Conservation (phyloP, 768 basidiomycete species). For the Hygrocybe coccinea region DNA sequence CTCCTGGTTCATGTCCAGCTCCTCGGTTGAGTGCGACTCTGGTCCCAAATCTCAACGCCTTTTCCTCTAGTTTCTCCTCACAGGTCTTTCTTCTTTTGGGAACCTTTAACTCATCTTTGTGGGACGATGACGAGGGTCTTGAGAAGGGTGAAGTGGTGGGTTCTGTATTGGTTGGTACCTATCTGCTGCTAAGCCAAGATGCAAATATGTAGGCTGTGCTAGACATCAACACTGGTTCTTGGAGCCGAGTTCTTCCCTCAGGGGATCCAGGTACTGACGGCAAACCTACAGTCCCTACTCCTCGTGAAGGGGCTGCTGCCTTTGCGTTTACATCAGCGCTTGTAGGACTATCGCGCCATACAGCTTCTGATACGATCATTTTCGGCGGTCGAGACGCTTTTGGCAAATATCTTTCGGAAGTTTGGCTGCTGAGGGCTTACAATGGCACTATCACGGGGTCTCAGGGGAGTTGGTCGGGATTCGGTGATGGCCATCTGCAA, state of each 20-base stretch:
- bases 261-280: conserved; percentile 64
- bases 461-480: conserved; percentile 56
- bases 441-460: conserved; percentile 54
- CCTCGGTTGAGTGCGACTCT: conserved; percentile 58
- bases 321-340: conserved; percentile 51
- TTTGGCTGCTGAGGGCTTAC: conserved; percentile 78
- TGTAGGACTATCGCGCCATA: conserved; percentile 47
- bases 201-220: conserved; percentile 49
- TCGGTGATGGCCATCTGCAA: conserved; percentile 56
- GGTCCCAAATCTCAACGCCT: conserved; percentile 54
- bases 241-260: conserved; percentile 70
- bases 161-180: conserved; percentile 8
- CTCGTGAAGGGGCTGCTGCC: conserved; percentile 67
- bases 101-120: conserved; percentile 54
- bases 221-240: conserved; percentile 54
- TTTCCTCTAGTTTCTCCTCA: conserved; percentile 51
- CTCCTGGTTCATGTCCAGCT: conserved; percentile 54
- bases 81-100: conserved; percentile 72
- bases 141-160: conserved; percentile 70
- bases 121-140: conserved; percentile 62
- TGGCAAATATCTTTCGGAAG: conserved; percentile 65
- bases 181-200: background rate
- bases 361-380: conserved; percentile 62
- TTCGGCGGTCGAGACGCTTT: conserved; percentile 70
- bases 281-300: conserved; percentile 49